Base-by-base conservation (phyloP, 495 filamentous ascomycete species). In the Astrocystis sublimbata region DNA sequence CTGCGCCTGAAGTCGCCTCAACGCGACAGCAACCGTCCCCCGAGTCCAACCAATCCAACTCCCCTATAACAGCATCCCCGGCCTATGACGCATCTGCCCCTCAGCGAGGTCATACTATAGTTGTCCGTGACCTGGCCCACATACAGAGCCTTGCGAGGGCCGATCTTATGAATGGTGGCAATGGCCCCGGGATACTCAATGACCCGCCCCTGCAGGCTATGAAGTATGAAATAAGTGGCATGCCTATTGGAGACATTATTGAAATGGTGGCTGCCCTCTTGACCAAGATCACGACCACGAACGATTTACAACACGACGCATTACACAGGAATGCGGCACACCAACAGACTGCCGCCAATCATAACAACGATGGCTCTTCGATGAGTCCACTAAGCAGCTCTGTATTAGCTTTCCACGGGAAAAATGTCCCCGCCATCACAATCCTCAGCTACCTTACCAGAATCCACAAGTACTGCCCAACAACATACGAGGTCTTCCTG, bases 221-320 rank as follows among this genome's bases (percentile, higher is more conserved):
- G 76, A 85, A 88, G 68, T 99, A 96, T 73, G 94, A 98, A 74
- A 98, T 99, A 64, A 97, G 93, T 75, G 89, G 87, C 53, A 99
- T 99, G 94, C 93, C 96, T 51, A 94, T 98, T 63, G 84, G 86
- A 53, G 96, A 99, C 65, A 93, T 99, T 66, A 99, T 99, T 75
- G 96, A 99, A 75, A 99, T 99, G 96, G 96, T 99, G 6, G 94
- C 94, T 5, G 93, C 92, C n/a, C 86, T 99, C 40, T 79, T 99
- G 60, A 97, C 96, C 8, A 98, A 98, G 75, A 99, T 99, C 65
- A 97, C 94, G 5, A 93, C 91, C 2, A 97, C 94, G 54, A 99
- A 99, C 71, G 94, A 99, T 71, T 79, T 86, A 35, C 93, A 97
- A 67, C 92, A 97, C 75, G 92, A 97, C 75, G 79, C 79, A 3